phyloP scores from a whole-genome alignment of 345 rosid species.

The Pelargonium nanum region DNA sequence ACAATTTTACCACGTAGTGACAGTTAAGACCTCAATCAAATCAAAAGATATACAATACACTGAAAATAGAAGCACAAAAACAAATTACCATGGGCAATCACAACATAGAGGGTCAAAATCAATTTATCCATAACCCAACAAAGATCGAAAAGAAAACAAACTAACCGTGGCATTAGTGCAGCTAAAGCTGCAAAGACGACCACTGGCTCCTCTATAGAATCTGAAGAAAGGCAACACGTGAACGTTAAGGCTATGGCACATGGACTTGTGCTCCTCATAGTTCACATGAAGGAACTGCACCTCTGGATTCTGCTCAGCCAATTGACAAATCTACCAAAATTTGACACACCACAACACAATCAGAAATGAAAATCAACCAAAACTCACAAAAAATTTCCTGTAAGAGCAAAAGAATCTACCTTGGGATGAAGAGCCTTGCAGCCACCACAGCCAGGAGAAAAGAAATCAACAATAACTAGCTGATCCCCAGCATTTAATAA shows the following conservation, averaged over 20 bases:
- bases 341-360: neutral
- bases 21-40: no score
- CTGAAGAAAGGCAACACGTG: slow-evolving; percentile 76
- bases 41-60: no score
- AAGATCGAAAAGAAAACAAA: neutral
- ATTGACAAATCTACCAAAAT: slow-evolving; percentile 50
- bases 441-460: slow-evolving; percentile 96
- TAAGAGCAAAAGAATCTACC: slow-evolving; percentile 19
- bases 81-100: no score
- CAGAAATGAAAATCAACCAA: neutral
- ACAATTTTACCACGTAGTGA: no score
- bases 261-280: slow-evolving; percentile 45
- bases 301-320: slow-evolving; percentile 58
- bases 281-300: slow-evolving; percentile 62
- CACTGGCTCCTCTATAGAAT: slow-evolving; percentile 65
- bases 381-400: neutral
- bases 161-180: slow-evolving; percentile 57
- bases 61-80: no score
- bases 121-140: neutral
- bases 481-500: slow-evolving; percentile 64
- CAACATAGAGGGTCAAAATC: neutral
- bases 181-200: slow-evolving; percentile 66
- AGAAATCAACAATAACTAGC: slow-evolving; percentile 77
- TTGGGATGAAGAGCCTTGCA: slow-evolving; percentile 96
- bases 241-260: slow-evolving; percentile 55